Evolutionary conservation across 1,284 basidiomycete species (phyloP).

Genomic region (Ustilago hordei): DNA sequence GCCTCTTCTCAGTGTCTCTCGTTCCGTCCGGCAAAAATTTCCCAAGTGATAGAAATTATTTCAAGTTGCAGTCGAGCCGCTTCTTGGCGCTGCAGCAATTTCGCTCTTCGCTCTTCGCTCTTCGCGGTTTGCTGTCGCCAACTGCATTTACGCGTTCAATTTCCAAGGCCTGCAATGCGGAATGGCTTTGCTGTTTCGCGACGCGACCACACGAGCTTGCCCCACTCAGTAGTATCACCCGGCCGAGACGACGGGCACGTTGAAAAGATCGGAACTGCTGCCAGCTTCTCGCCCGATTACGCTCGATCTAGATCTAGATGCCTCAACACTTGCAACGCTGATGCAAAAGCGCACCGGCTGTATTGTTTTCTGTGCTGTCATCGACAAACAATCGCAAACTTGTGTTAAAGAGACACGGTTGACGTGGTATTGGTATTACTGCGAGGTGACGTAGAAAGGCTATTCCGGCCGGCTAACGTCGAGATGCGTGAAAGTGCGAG

Average conservation of each 20-base stretch:
- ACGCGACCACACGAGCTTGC: constrained; percentile 20
- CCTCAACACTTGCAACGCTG: neutral
- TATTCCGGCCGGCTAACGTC: neutral
- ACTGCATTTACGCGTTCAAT: constrained; percentile 13
- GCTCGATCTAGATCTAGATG: neutral
- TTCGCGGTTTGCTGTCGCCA: neutral
- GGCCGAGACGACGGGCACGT: neutral
- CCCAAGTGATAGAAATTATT: neutral
- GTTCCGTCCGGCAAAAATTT: constrained; percentile 15
- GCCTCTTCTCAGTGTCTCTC: neutral
- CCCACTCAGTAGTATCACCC: neutral
- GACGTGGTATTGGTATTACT: constrained; percentile 49
- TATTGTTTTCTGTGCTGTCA: neutral
- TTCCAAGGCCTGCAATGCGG: neutral
- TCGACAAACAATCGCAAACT: neutral
- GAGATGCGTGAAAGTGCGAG: constrained; percentile 27
- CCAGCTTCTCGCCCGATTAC: neutral
- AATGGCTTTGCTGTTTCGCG: constrained; percentile 2
- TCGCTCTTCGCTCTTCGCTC: neutral
- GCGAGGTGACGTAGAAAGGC: constrained; percentile 9
- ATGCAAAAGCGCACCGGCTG: no score
- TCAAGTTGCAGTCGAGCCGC: constrained; percentile 24
- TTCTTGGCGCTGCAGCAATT: neutral
- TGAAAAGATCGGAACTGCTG: neutral
- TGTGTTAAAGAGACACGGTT: constrained; percentile 27